Evolutionary conservation across 139 green algal genomes (phyloP).

Genomic region (Ostreobium quekettii): DNA sequence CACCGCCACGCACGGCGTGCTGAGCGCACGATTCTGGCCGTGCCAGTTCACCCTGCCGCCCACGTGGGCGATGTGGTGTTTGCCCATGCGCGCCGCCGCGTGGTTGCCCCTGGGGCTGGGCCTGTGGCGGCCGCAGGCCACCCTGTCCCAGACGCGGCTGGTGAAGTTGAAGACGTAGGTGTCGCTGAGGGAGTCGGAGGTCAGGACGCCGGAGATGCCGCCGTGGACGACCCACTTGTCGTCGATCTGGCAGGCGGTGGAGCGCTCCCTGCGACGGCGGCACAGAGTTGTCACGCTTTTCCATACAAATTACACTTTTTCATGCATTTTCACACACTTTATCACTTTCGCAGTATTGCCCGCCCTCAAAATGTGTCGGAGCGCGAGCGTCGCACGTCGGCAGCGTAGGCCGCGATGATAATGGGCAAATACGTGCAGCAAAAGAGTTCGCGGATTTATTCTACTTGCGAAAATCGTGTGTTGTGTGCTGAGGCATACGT

Average conservation of each 20-base stretch:
- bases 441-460: too few species aligned
- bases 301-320: not conserved
- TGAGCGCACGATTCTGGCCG: not conserved
- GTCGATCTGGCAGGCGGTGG: not conserved
- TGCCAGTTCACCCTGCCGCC: slow-evolving; percentile 5
- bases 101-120: not conserved
- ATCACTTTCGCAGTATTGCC: too few species aligned
- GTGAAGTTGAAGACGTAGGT: slow-evolving; percentile 14
- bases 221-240: slow-evolving; percentile 13
- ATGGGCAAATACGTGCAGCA: too few species aligned
- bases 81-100: not conserved
- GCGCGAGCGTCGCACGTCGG: too few species aligned
- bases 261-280: slow-evolving; percentile 2
- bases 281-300: not conserved
- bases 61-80: not conserved
- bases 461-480: too few species aligned
- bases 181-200: not conserved
- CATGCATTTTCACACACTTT: too few species aligned
- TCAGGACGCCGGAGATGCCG: not conserved
- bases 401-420: too few species aligned
- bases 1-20: not conserved
- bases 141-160: not conserved
- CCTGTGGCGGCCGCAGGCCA: not conserved
- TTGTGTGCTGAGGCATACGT: too few species aligned
- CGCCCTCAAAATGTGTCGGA: too few species aligned